phyloP scores from a whole-genome alignment of 192 early-diverging fungal genomes.

The Diversispora eburnea region DNA sequence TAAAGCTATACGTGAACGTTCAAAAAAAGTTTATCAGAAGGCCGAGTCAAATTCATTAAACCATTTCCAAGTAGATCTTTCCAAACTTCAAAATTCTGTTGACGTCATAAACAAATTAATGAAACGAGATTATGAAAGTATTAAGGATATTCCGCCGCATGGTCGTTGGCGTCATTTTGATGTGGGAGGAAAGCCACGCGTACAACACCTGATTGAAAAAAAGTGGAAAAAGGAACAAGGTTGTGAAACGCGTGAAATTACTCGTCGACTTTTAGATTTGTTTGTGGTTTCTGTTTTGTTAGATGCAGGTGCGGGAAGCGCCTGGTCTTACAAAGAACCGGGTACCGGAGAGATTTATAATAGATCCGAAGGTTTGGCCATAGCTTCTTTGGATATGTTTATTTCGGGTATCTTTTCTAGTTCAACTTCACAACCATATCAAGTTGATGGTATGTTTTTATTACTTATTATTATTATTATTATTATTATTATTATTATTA shows the following conservation, averaged over 20 bases:
- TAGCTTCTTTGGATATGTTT: conserved; percentile 86
- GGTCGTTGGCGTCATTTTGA: conserved; percentile 87
- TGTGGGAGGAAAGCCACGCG: conserved; percentile 44
- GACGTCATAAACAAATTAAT: conserved; percentile 65
- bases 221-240: conserved; percentile 41
- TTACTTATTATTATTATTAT: not conserved
- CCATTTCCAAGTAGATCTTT: conserved; percentile 70
- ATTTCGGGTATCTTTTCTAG: conserved; percentile 72
- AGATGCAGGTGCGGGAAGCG: conserved; percentile 87
- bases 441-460: conserved; percentile 63
- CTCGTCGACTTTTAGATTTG: conserved; percentile 75
- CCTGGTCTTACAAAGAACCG: conserved; percentile 69
- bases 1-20: conserved; percentile 70
- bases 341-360: conserved; percentile 44
- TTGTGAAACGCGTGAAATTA: conserved; percentile 46
- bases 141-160: conserved; percentile 76
- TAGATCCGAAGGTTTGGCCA: conserved; percentile 81
- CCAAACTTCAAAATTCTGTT: conserved; percentile 62
- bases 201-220: conserved; percentile 43
- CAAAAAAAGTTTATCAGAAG: conserved; percentile 57
- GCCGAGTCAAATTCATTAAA: conserved; percentile 51
- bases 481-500: too few species aligned
- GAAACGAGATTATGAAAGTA: conserved; percentile 63
- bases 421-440: conserved; percentile 49
- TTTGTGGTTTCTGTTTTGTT: conserved; percentile 86